A percentile compares a stretch with the other conserved stretches of the same genome.
Conservation (phyloP, 139 green algal genomes). For the Tetradesmus lagerheimii region DNA sequence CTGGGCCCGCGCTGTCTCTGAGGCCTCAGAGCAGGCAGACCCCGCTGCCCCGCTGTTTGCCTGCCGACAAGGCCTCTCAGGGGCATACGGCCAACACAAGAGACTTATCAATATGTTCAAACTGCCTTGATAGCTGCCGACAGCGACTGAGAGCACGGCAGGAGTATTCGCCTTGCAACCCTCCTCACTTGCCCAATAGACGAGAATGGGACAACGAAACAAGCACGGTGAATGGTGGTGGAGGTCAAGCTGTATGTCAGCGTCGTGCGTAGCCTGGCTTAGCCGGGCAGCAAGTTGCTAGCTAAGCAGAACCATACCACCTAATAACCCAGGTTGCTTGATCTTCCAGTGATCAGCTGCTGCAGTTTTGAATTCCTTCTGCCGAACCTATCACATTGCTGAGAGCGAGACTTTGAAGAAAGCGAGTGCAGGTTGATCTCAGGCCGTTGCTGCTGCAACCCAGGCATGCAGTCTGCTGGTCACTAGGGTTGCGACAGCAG, state of each 20-base stretch:
- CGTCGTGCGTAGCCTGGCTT: too few relatives aligned
- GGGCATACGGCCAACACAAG: background rate
- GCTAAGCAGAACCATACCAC: background rate
- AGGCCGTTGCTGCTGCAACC: background rate
- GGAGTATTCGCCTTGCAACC: background rate
- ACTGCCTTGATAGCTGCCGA: background rate
- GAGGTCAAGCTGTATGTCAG: too few relatives aligned
- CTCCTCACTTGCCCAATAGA: background rate
- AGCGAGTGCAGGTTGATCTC: too few relatives aligned
- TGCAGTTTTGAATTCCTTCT: background rate
- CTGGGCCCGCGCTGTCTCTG: background rate
- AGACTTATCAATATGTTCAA: background rate
- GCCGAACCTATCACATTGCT: too few relatives aligned
- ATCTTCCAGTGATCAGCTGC: background rate
- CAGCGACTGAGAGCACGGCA: background rate
- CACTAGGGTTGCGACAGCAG: background rate
- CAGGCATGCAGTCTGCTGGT: background rate
- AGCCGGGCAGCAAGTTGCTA: background rate
- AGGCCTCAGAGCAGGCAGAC: background rate
- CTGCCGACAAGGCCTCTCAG: background rate
- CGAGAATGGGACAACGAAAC: too few relatives aligned
- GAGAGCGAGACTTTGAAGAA: too few relatives aligned
- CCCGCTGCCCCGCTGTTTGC: background rate
- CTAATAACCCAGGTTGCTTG: background rate
- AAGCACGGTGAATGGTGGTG: too few relatives aligned